Evolutionary conservation across 192 early-diverging fungal species (phyloP).

Genomic region (Umbelopsis vinacea): DNA sequence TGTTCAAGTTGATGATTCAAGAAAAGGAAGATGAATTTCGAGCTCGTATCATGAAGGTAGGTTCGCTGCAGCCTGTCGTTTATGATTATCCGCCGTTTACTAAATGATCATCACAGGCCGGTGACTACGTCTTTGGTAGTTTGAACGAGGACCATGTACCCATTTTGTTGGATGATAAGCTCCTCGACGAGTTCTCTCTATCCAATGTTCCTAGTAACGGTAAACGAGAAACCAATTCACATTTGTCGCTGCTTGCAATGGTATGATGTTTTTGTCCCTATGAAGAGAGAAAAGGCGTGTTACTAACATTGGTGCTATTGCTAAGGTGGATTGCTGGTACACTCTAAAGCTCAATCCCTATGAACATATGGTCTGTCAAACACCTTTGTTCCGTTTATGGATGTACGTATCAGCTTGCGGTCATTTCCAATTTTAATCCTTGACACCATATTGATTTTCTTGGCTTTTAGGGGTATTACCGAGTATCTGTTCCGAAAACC

Average conservation of each 20-base stretch:
- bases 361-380: conserved; percentile 94
- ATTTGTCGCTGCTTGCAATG: conserved; percentile 91
- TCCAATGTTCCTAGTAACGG: conserved; percentile 73
- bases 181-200: conserved; percentile 88
- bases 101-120: conserved; percentile 52
- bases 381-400: conserved; percentile 92
- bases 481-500: conserved; percentile 89
- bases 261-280: conserved; percentile 36
- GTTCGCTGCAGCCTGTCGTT: not conserved
- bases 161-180: conserved; percentile 78
- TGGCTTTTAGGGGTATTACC: conserved; percentile 75
- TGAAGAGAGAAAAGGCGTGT: not conserved
- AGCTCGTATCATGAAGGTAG: conserved; percentile 64
- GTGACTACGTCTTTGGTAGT: conserved; percentile 86
- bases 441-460: not conserved
- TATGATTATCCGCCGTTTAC: not conserved
- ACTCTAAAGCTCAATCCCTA: conserved; percentile 85
- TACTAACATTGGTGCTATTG: not conserved
- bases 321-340: conserved; percentile 86
- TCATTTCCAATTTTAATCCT: not conserved
- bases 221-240: conserved; percentile 81
- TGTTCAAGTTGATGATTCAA: conserved; percentile 96
- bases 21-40: conserved; percentile 82
- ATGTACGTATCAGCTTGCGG: conserved; percentile 49
- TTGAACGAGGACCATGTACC: conserved; percentile 57